Evolutionary conservation across 768 basidiomycete genomes (phyloP), one percentile per base, ranked within the genome.

Genomic region (Tephrocybe rancida): DNA sequence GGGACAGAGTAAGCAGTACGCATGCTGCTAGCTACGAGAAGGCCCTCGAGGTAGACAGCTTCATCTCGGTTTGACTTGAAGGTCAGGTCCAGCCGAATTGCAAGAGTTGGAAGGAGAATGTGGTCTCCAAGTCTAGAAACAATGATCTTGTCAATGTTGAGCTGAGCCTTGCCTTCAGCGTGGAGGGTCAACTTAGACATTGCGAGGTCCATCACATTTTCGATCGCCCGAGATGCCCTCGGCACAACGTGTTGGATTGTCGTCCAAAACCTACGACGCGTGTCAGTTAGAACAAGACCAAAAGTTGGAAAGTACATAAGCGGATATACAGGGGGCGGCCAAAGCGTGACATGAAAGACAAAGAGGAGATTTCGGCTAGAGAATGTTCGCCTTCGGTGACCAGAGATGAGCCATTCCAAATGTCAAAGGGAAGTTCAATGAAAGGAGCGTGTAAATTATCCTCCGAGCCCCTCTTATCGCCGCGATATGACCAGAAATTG

Each of bases 11-110:
- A 52, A 1, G 38, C 50, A 13, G 44, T 52, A 13, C 50, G 50
- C 50, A 44, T 25, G 26, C 44, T 35, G 43, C 43, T 52, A 2
- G 30, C 50, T 3, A 52, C 50, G 8, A 52, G 42, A 11, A 45
- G 42, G 11, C 50, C 27, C 21, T 52, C 50, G 2, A 52, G 50
- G 16, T 21, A 27, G 3, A 44, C 25, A 1, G 50, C 50, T 19
- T 52, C 50, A 10, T 52, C 50, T 3, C 50, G 50, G 16, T 52
- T 44, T 1, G 50, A 44, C 19, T 52, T 43, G n/a, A 52, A 52
- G 2, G 42, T 45, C 16, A 52, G 5, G 19, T 44, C 42, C 1
- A 51, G 8, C 3, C 50, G 41, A 8, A 22, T 13, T 9, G 50
- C 41, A 16, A 46, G 25, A 26, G 34, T 3, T 27, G 48, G 37